Evolutionary conservation across 768 basidiomycete genomes (phyloP).

Genomic region (Hortiboletus flavorubellus): DNA sequence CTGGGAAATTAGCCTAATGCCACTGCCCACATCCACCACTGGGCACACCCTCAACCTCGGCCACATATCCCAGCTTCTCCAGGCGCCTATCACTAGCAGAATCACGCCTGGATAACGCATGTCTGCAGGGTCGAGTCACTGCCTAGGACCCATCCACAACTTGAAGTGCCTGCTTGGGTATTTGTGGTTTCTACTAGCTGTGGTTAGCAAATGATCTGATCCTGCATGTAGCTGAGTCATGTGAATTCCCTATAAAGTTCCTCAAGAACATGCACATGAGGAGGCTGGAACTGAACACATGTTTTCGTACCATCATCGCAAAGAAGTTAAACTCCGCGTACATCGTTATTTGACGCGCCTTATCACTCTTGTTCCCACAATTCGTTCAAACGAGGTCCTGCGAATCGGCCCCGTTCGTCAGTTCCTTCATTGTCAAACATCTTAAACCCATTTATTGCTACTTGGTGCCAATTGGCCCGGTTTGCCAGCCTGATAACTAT

Average conservation of each 20-base stretch:
- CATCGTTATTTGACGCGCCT: background rate
- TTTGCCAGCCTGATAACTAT: background rate
- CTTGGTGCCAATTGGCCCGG: background rate
- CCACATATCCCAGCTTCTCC: background rate
- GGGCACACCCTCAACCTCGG: constrained; percentile 6
- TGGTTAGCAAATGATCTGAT: constrained; percentile 4
- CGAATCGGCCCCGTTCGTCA: background rate
- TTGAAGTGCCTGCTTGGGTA: background rate
- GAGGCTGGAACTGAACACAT: constrained; percentile 4
- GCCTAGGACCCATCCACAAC: background rate
- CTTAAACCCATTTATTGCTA: background rate
- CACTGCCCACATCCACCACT: background rate
- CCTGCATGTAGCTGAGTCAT: background rate
- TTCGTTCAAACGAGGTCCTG: background rate
- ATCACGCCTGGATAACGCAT: constrained; percentile 6
- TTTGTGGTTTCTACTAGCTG: background rate
- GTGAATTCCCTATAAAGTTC: background rate
- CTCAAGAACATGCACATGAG: background rate
- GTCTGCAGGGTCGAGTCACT: constrained; percentile 14
- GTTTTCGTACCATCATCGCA: constrained; percentile 2
- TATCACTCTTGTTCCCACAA: background rate
- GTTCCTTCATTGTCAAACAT: background rate
- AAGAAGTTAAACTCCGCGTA: background rate
- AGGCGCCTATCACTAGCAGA: constrained; percentile 1
- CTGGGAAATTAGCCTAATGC: background rate